Conservation (phyloP, 768 basidiomycete species). For the Sutorius australiensis region DNA sequence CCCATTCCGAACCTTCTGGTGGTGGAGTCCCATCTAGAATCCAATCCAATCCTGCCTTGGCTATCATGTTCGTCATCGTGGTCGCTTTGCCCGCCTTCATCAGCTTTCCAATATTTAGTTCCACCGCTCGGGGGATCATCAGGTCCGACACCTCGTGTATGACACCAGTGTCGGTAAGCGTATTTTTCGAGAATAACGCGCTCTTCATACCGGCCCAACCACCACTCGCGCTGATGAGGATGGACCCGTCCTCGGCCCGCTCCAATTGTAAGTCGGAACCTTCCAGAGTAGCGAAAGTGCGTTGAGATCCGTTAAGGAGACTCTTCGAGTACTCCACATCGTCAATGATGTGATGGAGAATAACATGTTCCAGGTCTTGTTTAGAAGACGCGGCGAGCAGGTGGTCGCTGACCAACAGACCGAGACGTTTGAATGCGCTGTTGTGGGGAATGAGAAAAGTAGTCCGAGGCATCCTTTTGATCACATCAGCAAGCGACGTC, state of each 20-base stretch:
- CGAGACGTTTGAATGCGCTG: conserved; percentile 81
- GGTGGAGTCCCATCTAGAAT: conserved; percentile 80
- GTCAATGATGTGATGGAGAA: conserved; percentile 83
- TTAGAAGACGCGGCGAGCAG: conserved; percentile 77
- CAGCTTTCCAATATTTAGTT: conserved; percentile 86
- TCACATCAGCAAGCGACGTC: conserved; percentile 68
- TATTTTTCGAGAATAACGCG: conserved; percentile 54
- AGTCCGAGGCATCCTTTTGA: conserved; percentile 62
- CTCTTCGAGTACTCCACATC: conserved; percentile 68
- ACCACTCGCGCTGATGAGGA: conserved; percentile 60
- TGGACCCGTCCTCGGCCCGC: conserved; percentile 48
- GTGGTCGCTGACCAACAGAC: conserved; percentile 79
- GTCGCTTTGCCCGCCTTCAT: conserved; percentile 83
- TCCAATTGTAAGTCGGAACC: conserved; percentile 78
- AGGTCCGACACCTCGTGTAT: conserved; percentile 86
- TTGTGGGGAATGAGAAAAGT: conserved; percentile 89
- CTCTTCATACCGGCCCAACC: conserved; percentile 74
- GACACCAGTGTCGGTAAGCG: conserved; percentile 84
- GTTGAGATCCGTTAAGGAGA: conserved; percentile 60
- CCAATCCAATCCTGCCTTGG: conserved; percentile 88
- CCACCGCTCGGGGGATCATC: conserved; percentile 81
- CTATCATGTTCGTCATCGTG: conserved; percentile 83
- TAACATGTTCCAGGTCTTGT: conserved; percentile 74
- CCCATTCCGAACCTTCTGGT: conserved; percentile 67
- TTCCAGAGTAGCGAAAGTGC: conserved; percentile 77